Base-by-base conservation (phyloP, 345 rosid genomes). In the Draba incana region DNA sequence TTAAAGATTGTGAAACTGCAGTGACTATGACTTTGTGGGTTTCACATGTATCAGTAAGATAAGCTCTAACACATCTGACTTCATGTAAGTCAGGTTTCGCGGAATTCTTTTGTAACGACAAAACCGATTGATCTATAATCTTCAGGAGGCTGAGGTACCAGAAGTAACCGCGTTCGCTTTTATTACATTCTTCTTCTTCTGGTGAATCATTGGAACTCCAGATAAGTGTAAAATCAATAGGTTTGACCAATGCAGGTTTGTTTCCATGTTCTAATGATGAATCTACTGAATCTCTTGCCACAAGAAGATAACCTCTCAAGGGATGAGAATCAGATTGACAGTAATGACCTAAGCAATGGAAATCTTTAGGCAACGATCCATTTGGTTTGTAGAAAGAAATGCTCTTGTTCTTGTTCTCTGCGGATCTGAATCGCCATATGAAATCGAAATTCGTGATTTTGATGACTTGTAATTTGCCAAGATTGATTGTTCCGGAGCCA, bases 111-210 rank as follows among this genome's bases (percentile, higher is more conserved):
- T 51, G 96, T 89, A 58, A 91, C 96, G 62, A 91, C 52, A 66
- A 78, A 79, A 23, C 98, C 97, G 54, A 91, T 23, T 12, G 92
- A 45, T 70, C 79, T 84, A 49, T 87, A 88, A 38, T 89, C 95
- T 62, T 85, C 77, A 10, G 96, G 95, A 27, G 96, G 80, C 78
- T 77, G 76, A 2, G 96, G 98, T 41, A 57, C 98, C 96, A 88
- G 81, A 93, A 84, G 82, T 80, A 88, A 69, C 88, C 91, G 52
- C 72, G 43, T 8, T 71, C 81, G 31, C 51, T 76, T 24, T 30
- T 70, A 37, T 33, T 68, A 39, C 41, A 33, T 13, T 39, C 52
- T 58, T 77, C 79, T 45, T 78, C 79, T 0, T n/a, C 75, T 15
- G 60, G 57, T 14, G 81, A 82, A n/a, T 80, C 86, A 57, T 80